Evolutionary conservation across 106 monocot genomes (phyloP).

Genomic region (Dioscorea zingiberensis): DNA sequence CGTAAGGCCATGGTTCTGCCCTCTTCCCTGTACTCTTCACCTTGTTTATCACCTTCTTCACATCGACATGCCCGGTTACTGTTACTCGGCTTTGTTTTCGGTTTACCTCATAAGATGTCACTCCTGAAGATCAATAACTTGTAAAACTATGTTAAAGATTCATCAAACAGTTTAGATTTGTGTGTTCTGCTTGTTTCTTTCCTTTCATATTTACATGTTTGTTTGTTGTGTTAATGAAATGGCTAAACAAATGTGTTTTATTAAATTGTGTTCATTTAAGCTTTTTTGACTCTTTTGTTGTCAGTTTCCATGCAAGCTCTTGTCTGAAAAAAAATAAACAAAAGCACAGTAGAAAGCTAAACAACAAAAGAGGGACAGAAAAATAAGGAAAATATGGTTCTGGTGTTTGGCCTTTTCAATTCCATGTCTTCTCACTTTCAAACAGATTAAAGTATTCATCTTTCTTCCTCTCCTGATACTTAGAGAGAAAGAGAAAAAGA

Average conservation of each 20-base stretch:
- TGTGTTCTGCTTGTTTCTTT: no score
- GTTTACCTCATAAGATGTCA: constrained; percentile 41
- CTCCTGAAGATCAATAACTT: no score
- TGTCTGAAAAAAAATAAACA: not conserved
- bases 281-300: constrained; percentile 1
- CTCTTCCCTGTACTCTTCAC: constrained; percentile 49
- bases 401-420: not conserved
- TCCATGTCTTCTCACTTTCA: not conserved
- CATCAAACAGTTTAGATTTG: no score
- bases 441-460: not conserved
- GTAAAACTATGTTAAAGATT: no score
- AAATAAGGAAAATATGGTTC: not conserved
- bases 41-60: constrained; percentile 33
- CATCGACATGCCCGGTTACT: constrained; percentile 46
- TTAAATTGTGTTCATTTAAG: not conserved
- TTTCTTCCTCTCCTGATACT: no score
- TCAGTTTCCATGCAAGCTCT: not conserved
- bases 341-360: not conserved
- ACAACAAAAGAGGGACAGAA: not conserved
- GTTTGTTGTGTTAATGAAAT: no score
- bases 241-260: no score
- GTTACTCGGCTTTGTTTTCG: constrained; percentile 49
- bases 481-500: not conserved
- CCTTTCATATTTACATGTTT: no score
- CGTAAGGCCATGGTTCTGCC: constrained; percentile 59